A percentile compares a stretch with the other conserved stretches of the same genome.
phyloP scores from a whole-genome alignment of 1,284 basidiomycete species.

The Coniferiporia sulphurascens region DNA sequence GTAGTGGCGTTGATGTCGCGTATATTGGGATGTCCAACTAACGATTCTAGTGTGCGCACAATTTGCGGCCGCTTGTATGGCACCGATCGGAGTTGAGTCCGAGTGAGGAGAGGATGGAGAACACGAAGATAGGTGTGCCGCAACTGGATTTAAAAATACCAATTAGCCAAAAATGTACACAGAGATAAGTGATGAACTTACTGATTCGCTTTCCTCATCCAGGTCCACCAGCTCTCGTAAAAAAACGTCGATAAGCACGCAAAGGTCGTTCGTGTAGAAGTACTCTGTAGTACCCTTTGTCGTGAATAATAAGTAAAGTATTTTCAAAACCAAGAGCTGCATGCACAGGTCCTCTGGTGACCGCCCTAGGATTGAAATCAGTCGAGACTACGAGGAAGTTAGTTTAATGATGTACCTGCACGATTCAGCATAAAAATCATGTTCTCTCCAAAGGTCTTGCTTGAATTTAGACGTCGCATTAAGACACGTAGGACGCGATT shows the following conservation, averaged over 20 bases:
- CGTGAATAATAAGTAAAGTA: slow-evolving; percentile 93
- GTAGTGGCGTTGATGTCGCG: slow-evolving; percentile 85
- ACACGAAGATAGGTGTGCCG: slow-evolving; percentile 97
- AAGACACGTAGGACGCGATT: slow-evolving; percentile 86
- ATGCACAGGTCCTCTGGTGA: slow-evolving; percentile 90
- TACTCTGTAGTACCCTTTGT: slow-evolving; percentile 92
- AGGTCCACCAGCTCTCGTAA: slow-evolving; percentile 87
- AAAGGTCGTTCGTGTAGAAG: slow-evolving; percentile 97
- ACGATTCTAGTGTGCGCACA: slow-evolving; percentile 74
- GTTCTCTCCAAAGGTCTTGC: slow-evolving; percentile 96
- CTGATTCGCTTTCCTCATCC: slow-evolving; percentile 91
- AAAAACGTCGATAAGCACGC: slow-evolving; percentile 95
- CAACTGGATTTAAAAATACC: slow-evolving; percentile 38
- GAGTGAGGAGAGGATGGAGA: slow-evolving; percentile 89
- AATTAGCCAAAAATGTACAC: background rate
- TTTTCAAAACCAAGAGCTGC: slow-evolving; percentile 92
- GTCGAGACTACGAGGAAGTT: slow-evolving; percentile 9
- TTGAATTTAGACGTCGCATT: slow-evolving; percentile 75
- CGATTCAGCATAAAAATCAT: slow-evolving; percentile 99
- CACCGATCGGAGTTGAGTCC: slow-evolving; percentile 82
- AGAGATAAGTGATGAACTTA: slow-evolving; percentile 36
- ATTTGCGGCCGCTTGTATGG: slow-evolving; percentile 94
- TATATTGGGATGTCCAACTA: slow-evolving; percentile 72
- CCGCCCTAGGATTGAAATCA: slow-evolving; percentile 45
- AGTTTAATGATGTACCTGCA: slow-evolving; percentile 55